Evolutionary conservation across 208 protist species (phyloP).

Genomic region (Lotmaria passim): DNA sequence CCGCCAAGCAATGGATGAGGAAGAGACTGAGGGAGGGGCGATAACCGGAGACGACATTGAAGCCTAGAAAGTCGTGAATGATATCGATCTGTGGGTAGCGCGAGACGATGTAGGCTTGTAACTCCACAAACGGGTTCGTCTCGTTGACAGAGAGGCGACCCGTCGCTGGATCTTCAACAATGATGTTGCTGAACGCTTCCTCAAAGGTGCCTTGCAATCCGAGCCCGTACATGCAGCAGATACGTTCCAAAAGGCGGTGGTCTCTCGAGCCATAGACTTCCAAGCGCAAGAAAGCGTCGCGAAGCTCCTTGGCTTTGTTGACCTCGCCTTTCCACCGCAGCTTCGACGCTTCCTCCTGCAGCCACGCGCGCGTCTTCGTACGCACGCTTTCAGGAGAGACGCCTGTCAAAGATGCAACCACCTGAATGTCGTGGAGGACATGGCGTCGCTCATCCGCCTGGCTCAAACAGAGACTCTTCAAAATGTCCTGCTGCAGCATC

Average conservation of each 20-base stretch:
- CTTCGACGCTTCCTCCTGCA: slow-evolving; percentile 76
- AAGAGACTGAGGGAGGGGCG: slow-evolving; percentile 62
- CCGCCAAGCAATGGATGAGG: slow-evolving; percentile 39
- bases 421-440: slow-evolving; percentile 50
- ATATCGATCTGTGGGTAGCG: slow-evolving; percentile 74
- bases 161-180: slow-evolving; percentile 65
- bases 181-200: slow-evolving; percentile 78
- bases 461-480: slow-evolving; percentile 65
- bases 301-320: slow-evolving; percentile 77
- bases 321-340: slow-evolving; percentile 88
- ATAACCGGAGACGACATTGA: slow-evolving; percentile 74
- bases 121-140: slow-evolving; percentile 62
- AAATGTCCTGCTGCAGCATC: slow-evolving; percentile 64
- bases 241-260: slow-evolving; percentile 69
- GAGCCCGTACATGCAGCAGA: slow-evolving; percentile 87
- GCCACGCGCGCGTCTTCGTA: slow-evolving; percentile 73
- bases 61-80: slow-evolving; percentile 86
- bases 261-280: slow-evolving; percentile 76
- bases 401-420: slow-evolving; percentile 54
- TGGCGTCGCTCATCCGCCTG: slow-evolving; percentile 44
- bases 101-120: slow-evolving; percentile 63
- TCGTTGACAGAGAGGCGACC: slow-evolving; percentile 55
- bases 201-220: slow-evolving; percentile 76
- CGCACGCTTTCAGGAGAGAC: slow-evolving; percentile 47
- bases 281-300: slow-evolving; percentile 84